A percentile compares a stretch with the other conserved stretches of the same genome.
Conservation (phyloP, 2,329 filamentous ascomycete species). For the Aureobasidium sp. region DNA sequence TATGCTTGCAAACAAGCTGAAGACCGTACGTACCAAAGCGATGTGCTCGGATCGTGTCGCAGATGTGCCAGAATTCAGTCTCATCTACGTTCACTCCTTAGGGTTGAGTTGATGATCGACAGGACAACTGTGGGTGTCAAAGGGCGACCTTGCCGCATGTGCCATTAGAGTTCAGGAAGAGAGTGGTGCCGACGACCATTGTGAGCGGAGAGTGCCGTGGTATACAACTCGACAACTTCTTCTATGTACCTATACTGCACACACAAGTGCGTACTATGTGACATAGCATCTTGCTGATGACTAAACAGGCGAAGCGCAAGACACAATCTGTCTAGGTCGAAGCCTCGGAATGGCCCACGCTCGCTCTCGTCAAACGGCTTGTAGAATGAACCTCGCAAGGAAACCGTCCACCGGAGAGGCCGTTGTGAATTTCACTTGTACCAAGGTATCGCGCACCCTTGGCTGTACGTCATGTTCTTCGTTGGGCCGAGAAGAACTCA, state of each 20-base stretch:
- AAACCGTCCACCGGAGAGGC: neutral
- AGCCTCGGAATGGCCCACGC: neutral
- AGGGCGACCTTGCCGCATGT: neutral
- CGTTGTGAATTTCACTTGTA: neutral
- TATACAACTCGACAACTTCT: neutral
- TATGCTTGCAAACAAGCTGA: neutral
- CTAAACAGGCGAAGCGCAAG: neutral
- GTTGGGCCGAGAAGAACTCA: neutral
- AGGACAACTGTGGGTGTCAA: neutral
- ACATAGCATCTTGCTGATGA: neutral
- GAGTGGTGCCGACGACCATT: neutral
- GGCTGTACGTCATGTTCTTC: slow-evolving; percentile 7
- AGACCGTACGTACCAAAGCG: neutral
- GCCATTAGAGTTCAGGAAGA: neutral
- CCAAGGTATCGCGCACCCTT: neutral
- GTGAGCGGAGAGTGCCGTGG: neutral
- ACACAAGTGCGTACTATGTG: neutral
- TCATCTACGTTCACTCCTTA: neutral
- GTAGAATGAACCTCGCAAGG: neutral
- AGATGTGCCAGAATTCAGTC: neutral
- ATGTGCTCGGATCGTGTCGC: neutral
- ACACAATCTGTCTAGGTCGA: neutral
- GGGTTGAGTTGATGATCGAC: neutral
- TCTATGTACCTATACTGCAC: neutral
- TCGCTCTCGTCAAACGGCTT: neutral